Evolutionary conservation across 2,329 filamentous ascomycete genomes (phyloP), one percentile per base, ranked within the genome.

Genomic region (Colletotrichum tropicale): DNA sequence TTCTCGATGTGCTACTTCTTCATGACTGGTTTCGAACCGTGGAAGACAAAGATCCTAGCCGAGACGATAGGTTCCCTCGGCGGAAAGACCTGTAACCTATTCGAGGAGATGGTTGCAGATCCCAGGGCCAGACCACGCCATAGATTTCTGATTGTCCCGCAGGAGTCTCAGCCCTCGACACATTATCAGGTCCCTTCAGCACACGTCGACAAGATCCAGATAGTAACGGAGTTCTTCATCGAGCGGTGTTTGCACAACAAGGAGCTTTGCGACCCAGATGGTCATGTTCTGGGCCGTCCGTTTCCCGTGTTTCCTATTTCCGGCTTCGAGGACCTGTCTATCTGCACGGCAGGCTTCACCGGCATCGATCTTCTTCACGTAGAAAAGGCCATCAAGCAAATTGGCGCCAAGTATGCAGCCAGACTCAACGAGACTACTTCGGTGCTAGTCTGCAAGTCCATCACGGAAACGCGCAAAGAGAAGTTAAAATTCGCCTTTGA

Each of bases 211-310:
- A 77, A 83, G 32, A 81, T 91, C 9, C 82, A 88, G 66, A 82
- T 90, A 58, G 92, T 98, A 36, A 98, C 96, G 13, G 96, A 98
- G 81, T 98, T 97, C 89, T 99, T 96, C 90, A 89, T 99, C 68
- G 97, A 99, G 85, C 92, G 92, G 64, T 98, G 96, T 82, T 87
- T 99, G 52, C 93, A 96, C 82, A 91, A 91, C 77, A 97, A 95
- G 83, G 87, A 86, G 30, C 91, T 96, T 79, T 88, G 95, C 62
- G 87, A 94, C 34, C 95, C 96, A 7, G 86, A 88, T 67, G 88
- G 91, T 6, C 92, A 97, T 81, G 89, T 94, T 55, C 89, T 98
- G 28, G 96, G 95, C 74, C 92, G 91, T 8, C 96, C 97, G 4
- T 94, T 98, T 77, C 89, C 92, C 8, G 85, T 87, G 34, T 94